Evolutionary conservation across 192 early-diverging fungal species (phyloP).

Genomic region (Backusella westeae): DNA sequence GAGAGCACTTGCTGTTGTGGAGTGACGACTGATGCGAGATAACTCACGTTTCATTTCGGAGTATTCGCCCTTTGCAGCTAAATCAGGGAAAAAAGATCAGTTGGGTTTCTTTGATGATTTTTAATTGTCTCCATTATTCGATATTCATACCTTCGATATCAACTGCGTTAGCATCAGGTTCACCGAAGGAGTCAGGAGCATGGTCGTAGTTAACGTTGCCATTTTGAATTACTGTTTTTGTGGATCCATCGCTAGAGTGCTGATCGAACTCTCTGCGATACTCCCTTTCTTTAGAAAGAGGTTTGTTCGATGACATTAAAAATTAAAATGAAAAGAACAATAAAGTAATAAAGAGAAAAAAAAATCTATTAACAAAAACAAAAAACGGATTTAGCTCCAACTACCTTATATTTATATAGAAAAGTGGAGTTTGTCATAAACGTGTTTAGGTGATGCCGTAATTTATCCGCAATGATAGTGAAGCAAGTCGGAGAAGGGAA

Average conservation of each 20-base stretch:
- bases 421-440: constrained; percentile 4
- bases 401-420: constrained; percentile 8
- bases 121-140: neutral
- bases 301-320: constrained; percentile 5
- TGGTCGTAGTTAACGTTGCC: neutral
- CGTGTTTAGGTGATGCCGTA: constrained; percentile 12
- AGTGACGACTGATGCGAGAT: constrained; percentile 24
- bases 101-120: neutral
- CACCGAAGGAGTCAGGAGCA: constrained; percentile 16
- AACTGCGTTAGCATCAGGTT: constrained; percentile 27
- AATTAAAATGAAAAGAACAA: neutral
- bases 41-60: constrained; percentile 30
- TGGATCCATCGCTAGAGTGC: constrained; percentile 8
- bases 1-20: constrained; percentile 13
- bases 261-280: constrained; percentile 5
- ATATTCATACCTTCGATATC: constrained; percentile 24
- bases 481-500: neutral
- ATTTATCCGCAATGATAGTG: neutral
- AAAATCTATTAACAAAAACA: neutral
- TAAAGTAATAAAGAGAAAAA: neutral
- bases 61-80: constrained; percentile 32
- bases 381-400: neutral
- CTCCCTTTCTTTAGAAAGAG: neutral
- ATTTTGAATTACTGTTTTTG: neutral
- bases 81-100: constrained; percentile 7